phyloP scores from a whole-genome alignment of 805 yeast species.

The Saturnispora ahearnii region DNA sequence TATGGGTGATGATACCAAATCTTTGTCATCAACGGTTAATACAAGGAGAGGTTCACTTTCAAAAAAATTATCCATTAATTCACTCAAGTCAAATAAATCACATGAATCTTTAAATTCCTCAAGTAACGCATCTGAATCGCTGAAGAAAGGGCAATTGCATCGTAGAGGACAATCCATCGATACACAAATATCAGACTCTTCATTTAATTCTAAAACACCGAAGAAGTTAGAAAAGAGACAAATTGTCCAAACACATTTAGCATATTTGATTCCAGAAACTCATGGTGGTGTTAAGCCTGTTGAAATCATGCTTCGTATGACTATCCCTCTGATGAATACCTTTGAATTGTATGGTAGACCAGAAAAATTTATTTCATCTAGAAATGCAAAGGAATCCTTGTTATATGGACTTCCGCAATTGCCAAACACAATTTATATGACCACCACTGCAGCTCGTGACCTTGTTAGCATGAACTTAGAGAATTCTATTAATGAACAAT shows the following conservation, averaged over 20 bases:
- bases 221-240: conserved; percentile 19
- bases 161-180: conserved; percentile 20
- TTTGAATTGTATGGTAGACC: conserved; percentile 74
- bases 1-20: conserved; percentile 17
- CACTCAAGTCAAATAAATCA: conserved; percentile 17
- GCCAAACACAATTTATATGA: conserved; percentile 57
- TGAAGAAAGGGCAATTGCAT: conserved; percentile 11
- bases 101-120: conserved; percentile 13
- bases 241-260: conserved; percentile 21
- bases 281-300: conserved; percentile 66
- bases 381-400: conserved; percentile 44
- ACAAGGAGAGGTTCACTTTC: conserved; percentile 13
- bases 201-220: conserved; percentile 19
- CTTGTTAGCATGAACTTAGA: conserved; percentile 25
- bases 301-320: conserved; percentile 63
- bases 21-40: background rate
- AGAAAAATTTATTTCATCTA: conserved; percentile 46
- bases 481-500: conserved; percentile 26
- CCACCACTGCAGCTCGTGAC: conserved; percentile 24
- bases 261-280: conserved; percentile 48
- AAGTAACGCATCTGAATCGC: conserved; percentile 10
- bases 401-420: conserved; percentile 67
- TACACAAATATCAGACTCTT: conserved; percentile 21
- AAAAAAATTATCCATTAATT: conserved; percentile 24
- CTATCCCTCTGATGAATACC: conserved; percentile 61